These are phyloP conservation scores for Pleurotus pulmonarius DNA, from an alignment of 768 basidiomycete species.

Conservation along the genomic window DNA sequence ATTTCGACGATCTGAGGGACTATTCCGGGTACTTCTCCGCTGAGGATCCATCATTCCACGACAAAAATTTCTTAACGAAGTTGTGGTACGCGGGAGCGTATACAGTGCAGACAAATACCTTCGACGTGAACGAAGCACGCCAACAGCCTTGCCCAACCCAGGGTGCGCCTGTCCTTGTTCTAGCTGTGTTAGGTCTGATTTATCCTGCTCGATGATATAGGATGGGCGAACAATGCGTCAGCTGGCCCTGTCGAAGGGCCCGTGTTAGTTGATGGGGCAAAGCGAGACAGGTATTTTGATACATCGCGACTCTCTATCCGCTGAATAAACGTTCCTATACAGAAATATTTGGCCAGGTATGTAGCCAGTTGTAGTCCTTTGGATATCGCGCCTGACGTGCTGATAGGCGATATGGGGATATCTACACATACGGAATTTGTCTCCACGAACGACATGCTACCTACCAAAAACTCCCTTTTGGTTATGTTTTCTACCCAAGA, in stretches of 20 bases:
- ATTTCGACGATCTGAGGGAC: conserved; percentile 39
- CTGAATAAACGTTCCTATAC: background rate
- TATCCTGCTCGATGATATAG: conserved; percentile 13
- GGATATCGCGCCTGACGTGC: background rate
- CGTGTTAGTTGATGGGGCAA: conserved; percentile 52
- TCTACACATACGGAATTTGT: conserved; percentile 34
- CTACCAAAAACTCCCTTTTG: conserved; percentile 41
- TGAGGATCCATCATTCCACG: conserved; percentile 34
- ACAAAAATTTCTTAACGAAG: conserved; percentile 43
- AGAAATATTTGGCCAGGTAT: conserved; percentile 27
- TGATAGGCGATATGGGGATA: conserved; percentile 36
- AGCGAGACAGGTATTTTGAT: conserved; percentile 39
- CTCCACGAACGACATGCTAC: conserved; percentile 28
- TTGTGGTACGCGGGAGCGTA: conserved; percentile 56
- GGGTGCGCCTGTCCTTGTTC: background rate
- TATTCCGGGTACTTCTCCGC: conserved; percentile 49
- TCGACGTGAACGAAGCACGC: conserved; percentile 31
- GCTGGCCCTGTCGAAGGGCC: conserved; percentile 44
- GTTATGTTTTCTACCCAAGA: conserved; percentile 48
- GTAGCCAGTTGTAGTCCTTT: background rate
- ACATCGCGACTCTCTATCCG: background rate
- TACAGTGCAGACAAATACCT: conserved; percentile 48
- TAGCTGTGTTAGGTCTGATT: background rate
- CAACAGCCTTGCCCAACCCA: conserved; percentile 24
- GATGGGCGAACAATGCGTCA: conserved; percentile 46